Percentiles rank a stretch among this genome's conserved stretches.
These are phyloP conservation scores for Alternaria brassicicola DNA, from an alignment of 2,329 filamentous ascomycete species.

Conservation along the genomic window DNA sequence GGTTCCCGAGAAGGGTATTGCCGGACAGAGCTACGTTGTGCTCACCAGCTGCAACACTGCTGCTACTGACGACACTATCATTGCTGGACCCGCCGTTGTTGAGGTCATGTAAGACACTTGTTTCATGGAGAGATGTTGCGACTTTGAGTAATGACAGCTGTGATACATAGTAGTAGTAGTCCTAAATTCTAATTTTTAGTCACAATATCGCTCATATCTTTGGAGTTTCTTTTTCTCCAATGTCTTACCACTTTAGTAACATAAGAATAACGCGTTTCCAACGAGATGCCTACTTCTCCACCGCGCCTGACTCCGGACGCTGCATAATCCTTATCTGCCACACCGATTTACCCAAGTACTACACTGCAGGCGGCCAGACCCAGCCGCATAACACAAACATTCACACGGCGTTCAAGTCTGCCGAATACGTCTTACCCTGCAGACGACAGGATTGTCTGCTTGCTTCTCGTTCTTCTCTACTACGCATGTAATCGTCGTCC, in stretches of 20 bases:
- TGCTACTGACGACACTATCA: constrained; percentile 33
- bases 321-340: too few relatives aligned
- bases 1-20: constrained; percentile 31
- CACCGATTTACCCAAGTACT: too few relatives aligned
- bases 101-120: constrained; percentile 18
- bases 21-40: constrained; percentile 34
- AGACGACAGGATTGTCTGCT: background rate
- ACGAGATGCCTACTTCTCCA: too few relatives aligned
- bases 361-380: too few relatives aligned
- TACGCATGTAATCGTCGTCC: background rate
- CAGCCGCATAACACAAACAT: too few relatives aligned
- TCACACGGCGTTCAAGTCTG: too few relatives aligned
- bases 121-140: background rate
- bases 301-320: too few relatives aligned
- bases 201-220: background rate
- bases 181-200: constrained; percentile 1
- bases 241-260: background rate
- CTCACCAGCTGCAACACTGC: constrained; percentile 33
- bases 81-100: constrained; percentile 31
- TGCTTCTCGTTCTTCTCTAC: background rate
- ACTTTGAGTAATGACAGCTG: background rate
- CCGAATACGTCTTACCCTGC: background rate
- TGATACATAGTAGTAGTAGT: background rate
- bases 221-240: background rate
- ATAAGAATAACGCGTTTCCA: too few relatives aligned